Conservation (phyloP, 2,329 filamentous ascomycete genomes). For the Macrophomina tecta region DNA sequence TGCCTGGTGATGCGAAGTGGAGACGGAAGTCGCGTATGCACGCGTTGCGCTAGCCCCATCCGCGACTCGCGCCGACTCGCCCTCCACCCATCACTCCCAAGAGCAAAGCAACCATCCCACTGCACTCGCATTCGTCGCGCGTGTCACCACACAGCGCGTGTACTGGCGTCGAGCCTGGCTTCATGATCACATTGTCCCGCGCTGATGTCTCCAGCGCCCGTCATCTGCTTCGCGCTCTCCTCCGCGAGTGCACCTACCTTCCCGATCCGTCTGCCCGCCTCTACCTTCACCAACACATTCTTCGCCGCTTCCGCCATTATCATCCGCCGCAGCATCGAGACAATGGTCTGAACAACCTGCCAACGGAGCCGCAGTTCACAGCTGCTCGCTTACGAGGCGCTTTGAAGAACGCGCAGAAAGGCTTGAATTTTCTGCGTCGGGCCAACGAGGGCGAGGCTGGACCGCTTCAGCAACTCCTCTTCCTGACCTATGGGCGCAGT, state of each 20-base stretch:
- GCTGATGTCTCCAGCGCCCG: conserved; percentile 23
- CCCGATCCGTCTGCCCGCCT: conserved; percentile 61
- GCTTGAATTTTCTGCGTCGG: conserved; percentile 53
- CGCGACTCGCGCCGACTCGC: conserved; percentile 4
- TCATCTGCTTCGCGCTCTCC: conserved; percentile 61
- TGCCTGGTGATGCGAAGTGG: conserved; percentile 22
- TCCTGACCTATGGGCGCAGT: conserved; percentile 62
- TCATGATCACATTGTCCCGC: background rate
- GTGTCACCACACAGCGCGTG: background rate
- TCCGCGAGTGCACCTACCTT: conserved; percentile 66
- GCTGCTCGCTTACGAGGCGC: conserved; percentile 15
- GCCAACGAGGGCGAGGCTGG: conserved; percentile 63
- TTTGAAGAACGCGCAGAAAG: conserved; percentile 37
- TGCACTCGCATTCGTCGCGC: background rate
- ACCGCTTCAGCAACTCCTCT: conserved; percentile 59
- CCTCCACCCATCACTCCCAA: background rate
- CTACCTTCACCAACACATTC: conserved; percentile 57
- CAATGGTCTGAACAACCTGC: background rate
- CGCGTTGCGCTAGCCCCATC: conserved; percentile 22
- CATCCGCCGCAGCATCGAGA: conserved; percentile 33
- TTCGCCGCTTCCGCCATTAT: conserved; percentile 56
- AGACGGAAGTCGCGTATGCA: conserved; percentile 23
- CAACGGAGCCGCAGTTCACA: conserved; percentile 18
- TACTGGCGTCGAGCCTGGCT: background rate
- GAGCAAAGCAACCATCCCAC: background rate